Evolutionary conservation across 2,329 filamentous ascomycete species (phyloP).

Genomic region (Xylariaceae sp.): DNA sequence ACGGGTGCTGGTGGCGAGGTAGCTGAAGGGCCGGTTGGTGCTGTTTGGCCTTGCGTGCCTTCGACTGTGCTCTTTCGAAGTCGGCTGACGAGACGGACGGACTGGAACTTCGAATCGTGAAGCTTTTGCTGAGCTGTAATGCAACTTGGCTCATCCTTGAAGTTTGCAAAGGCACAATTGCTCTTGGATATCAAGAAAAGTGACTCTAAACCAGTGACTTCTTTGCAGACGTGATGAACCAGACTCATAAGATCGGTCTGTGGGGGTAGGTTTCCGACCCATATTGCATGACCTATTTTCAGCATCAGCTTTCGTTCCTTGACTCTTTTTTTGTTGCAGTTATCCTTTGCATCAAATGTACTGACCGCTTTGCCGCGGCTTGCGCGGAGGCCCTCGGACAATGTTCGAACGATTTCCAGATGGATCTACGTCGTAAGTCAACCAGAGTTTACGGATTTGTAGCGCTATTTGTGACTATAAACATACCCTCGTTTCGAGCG

Average conservation of each 20-base stretch:
- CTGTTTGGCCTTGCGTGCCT: conserved; percentile 43
- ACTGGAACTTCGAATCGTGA: conserved; percentile 86
- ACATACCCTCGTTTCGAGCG: conserved; percentile 29
- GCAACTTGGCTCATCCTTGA: conserved; percentile 76
- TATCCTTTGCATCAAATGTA: conserved; percentile 6
- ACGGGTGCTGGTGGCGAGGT: conserved; percentile 28
- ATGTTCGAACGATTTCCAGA: conserved; percentile 38
- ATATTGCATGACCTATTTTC: conserved; percentile 73
- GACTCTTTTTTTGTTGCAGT: background rate
- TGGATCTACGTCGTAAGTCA: conserved; percentile 25
- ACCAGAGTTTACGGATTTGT: conserved; percentile 3
- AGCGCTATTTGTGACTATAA: background rate
- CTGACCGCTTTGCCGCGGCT: conserved; percentile 62
- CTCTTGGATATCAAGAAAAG: conserved; percentile 94
- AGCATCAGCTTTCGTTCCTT: conserved; percentile 15
- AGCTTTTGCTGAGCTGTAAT: conserved; percentile 75
- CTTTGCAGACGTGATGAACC: conserved; percentile 86
- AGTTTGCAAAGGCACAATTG: conserved; percentile 97
- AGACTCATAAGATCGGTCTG: conserved; percentile 77
- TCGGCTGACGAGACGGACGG: conserved; percentile 81
- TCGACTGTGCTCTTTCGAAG: conserved; percentile 57
- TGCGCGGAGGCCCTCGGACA: conserved; percentile 53
- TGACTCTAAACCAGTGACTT: conserved; percentile 77
- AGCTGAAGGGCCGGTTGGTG: conserved; percentile 55
- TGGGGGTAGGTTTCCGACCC: conserved; percentile 91